Evolutionary conservation across 2,329 filamentous ascomycete species (phyloP).

Genomic region (Stemphylium lycopersici): DNA sequence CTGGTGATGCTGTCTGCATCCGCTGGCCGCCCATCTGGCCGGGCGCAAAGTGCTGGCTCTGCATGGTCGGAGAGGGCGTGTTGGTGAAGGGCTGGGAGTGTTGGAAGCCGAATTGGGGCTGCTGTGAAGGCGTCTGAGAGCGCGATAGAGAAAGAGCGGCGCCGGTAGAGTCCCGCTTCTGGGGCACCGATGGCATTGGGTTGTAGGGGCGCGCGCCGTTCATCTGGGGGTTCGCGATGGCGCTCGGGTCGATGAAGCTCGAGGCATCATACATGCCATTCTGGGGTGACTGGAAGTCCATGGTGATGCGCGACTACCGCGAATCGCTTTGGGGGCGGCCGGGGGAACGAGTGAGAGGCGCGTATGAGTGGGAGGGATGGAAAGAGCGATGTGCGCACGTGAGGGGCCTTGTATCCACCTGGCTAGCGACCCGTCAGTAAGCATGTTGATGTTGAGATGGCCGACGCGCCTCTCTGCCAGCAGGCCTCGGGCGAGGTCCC

Average conservation of each 20-base stretch:
- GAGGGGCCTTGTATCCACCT: slow-evolving; percentile 37
- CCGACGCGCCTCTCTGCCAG: slow-evolving; percentile 35
- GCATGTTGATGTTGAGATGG: slow-evolving; percentile 38
- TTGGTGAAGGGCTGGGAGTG: slow-evolving; percentile 76
- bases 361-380: slow-evolving; percentile 9
- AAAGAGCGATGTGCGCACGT: slow-evolving; percentile 23
- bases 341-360: slow-evolving; percentile 16
- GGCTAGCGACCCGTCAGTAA: slow-evolving; percentile 31
- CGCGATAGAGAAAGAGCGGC: slow-evolving; percentile 90
- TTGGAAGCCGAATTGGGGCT: slow-evolving; percentile 68
- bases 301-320: slow-evolving; percentile 34
- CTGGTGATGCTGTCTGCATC: slow-evolving; percentile 91
- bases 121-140: slow-evolving; percentile 88
- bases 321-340: slow-evolving; percentile 4
- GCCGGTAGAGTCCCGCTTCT: slow-evolving; percentile 87
- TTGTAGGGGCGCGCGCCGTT: slow-evolving; percentile 75
- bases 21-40: slow-evolving; percentile 61
- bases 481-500: slow-evolving; percentile 24
- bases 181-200: slow-evolving; percentile 89
- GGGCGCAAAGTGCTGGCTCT: slow-evolving; percentile 73
- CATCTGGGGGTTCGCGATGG: slow-evolving; percentile 57
- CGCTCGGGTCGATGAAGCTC: slow-evolving; percentile 50
- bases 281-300: slow-evolving; percentile 47
- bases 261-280: slow-evolving; percentile 46
- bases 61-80: slow-evolving; percentile 92